Percentiles rank a stretch among this genome's conserved stretches.
phyloP scores from a whole-genome alignment of 306 rosid genomes.

The Dicorynia guianensis region DNA sequence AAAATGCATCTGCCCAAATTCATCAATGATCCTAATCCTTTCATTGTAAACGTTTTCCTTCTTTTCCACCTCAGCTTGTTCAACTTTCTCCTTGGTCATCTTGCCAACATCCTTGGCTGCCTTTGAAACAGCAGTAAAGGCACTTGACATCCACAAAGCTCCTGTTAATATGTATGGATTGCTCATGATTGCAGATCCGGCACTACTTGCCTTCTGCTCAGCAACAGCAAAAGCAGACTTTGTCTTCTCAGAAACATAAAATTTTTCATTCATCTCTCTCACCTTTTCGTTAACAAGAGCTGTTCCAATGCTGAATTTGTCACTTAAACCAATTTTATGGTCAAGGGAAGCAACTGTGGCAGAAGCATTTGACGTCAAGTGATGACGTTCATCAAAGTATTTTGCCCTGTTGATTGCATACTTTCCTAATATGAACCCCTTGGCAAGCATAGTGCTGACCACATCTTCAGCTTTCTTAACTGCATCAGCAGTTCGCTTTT shows the following conservation, averaged over 20 bases:
- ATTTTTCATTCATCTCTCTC: slow-evolving; percentile 68
- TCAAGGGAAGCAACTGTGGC: slow-evolving; percentile 70
- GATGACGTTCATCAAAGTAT: slow-evolving; percentile 68
- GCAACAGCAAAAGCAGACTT: slow-evolving; percentile 67
- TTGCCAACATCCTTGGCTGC: slow-evolving; percentile 69
- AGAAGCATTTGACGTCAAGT: slow-evolving; percentile 64
- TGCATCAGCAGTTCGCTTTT: slow-evolving; percentile 49
- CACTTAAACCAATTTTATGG: slow-evolving; percentile 63
- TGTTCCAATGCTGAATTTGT: slow-evolving; percentile 66
- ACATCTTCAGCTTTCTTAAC: slow-evolving; percentile 74
- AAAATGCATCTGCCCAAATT: slow-evolving; percentile 52
- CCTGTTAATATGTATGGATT: slow-evolving; percentile 63
- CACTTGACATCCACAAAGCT: slow-evolving; percentile 70
- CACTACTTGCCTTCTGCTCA: slow-evolving; percentile 69
- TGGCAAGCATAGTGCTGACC: slow-evolving; percentile 83
- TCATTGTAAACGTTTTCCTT: slow-evolving; percentile 50
- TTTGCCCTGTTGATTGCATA: slow-evolving; percentile 75
- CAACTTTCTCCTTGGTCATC: slow-evolving; percentile 74
- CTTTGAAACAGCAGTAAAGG: slow-evolving; percentile 61
- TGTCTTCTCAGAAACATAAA: slow-evolving; percentile 63
- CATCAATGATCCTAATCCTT: slow-evolving; percentile 48
- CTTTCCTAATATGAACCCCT: slow-evolving; percentile 76
- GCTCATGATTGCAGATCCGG: slow-evolving; percentile 71
- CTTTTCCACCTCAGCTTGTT: slow-evolving; percentile 70
- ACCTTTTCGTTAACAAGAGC: slow-evolving; percentile 65